phyloP scores from a whole-genome alignment of 805 yeast species.

The Huiozyma naganishii region DNA sequence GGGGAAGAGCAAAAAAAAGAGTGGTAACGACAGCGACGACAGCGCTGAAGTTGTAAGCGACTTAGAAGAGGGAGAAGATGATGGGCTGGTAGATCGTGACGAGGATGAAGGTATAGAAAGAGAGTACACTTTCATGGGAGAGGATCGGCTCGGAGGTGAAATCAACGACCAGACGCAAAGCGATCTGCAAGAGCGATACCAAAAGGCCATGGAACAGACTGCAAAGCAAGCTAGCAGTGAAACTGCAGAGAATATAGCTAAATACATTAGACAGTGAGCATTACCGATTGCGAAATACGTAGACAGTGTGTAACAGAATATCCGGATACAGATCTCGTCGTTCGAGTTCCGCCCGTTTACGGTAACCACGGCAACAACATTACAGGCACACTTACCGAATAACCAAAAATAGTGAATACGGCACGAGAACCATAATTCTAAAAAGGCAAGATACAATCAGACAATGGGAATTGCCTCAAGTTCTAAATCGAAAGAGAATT shows the following conservation, averaged over 20 bases:
- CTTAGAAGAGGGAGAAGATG: conserved; percentile 33
- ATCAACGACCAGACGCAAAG: conserved; percentile 34
- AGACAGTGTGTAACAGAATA: not conserved
- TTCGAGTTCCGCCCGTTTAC: too few species aligned
- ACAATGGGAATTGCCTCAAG: too few species aligned
- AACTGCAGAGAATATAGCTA: conserved; percentile 65
- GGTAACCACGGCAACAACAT: too few species aligned
- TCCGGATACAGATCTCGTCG: not conserved
- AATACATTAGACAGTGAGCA: conserved; percentile 40
- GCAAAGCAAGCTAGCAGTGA: conserved; percentile 51
- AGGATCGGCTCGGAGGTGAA: conserved; percentile 49
- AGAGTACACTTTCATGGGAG: conserved; percentile 64
- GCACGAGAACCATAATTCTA: too few species aligned
- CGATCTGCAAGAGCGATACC: conserved; percentile 56
- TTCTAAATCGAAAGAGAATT: too few species aligned
- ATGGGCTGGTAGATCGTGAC: conserved; percentile 33
- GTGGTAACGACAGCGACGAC: conserved; percentile 33
- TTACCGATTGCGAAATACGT: not conserved
- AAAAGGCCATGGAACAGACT: conserved; percentile 55
- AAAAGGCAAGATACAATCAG: too few species aligned
- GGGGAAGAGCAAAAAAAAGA: conserved; percentile 21
- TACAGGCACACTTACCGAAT: too few species aligned
- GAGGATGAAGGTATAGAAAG: conserved; percentile 52
- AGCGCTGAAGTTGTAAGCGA: conserved; percentile 43
- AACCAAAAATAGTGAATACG: too few species aligned